Base-by-base conservation (phyloP, 2,329 filamentous ascomycete genomes). In the Didymella exigua region DNA sequence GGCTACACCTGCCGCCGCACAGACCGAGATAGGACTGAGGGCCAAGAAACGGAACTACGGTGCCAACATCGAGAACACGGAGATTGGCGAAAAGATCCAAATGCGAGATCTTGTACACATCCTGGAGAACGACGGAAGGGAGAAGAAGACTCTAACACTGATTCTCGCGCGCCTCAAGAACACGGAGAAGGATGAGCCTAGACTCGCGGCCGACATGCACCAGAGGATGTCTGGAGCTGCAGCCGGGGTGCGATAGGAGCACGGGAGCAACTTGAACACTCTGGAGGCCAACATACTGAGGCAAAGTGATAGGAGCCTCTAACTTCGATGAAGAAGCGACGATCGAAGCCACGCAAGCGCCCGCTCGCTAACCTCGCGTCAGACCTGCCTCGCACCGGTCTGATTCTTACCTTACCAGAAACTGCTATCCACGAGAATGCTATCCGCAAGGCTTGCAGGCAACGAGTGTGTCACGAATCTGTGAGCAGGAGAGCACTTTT, bases 41-140 rank as follows among this genome's bases (percentile, higher is more conserved):
- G 81, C 79, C 2, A 83, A 85, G 29, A 82, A 84, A 14, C 81
- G 84, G 21, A 85, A 86, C 48, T 84, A 86, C 48, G 90, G 90
- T n/a, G 82, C 83, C 14, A 90, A 88, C 83, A 84, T 90, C 55
- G 92, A 97, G 74, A 88, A 91, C 66, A 86, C 85, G 48, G 86
- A 88, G 19, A 89, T 88, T 69, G 91, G 91, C 27, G 84, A 82
- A 62, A 87, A 88, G 23, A 90, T 97, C 42, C 92, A 97, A 77
- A 79, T 96, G 47, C 84, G 93, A 49, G 93, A 97, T 74, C 87
- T 92, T 79, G 80, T 96, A 14, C 81, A 85, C 18, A 89, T 90
- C 56, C 81, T 97, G 41, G 93, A 96, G 73, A 81, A 86, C 45
- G 91, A 96, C 70, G 89, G 90, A 1, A 82, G 81, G 61, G 88